These are phyloP conservation scores for Shiraia sp. DNA, from an alignment of 2,329 filamentous ascomycete species.

Conservation along the genomic window DNA sequence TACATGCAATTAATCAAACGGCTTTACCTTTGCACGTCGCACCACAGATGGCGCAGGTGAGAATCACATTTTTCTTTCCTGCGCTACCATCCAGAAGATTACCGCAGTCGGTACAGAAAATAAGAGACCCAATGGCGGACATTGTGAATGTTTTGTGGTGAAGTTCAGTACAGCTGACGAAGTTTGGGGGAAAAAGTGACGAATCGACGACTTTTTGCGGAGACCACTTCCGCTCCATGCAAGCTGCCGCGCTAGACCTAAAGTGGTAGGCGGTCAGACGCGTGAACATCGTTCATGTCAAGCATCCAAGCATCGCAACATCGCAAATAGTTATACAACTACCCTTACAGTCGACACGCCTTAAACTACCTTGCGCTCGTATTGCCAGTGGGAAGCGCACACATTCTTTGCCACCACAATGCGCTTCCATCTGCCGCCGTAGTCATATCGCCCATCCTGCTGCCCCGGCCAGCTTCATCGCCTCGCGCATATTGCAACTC, in stretches of 20 bases:
- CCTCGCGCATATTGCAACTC: constrained; percentile 5
- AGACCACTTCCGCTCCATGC: constrained; percentile 11
- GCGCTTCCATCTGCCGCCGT: constrained; percentile 15
- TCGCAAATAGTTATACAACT: too few species aligned
- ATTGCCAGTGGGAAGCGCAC: constrained; percentile 6
- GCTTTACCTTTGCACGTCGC: constrained; percentile 77
- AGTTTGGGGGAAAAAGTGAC: constrained; percentile 21
- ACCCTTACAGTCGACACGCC: too few species aligned
- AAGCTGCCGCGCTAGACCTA: constrained; percentile 16
- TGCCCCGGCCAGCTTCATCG: neutral
- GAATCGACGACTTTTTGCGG: constrained; percentile 22
- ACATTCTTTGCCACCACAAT: constrained; percentile 13
- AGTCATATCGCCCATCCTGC: constrained; percentile 6
- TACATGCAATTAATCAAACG: neutral
- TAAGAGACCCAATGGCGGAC: constrained; percentile 86
- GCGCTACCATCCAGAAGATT: constrained; percentile 83
- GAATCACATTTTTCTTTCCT: constrained; percentile 72
- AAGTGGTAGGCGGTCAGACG: constrained; percentile 34
- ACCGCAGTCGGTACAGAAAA: constrained; percentile 92
- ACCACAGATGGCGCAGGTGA: constrained; percentile 85
- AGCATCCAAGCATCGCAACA: neutral
- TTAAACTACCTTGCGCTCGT: neutral
- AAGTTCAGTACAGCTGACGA: constrained; percentile 2
- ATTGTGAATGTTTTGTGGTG: constrained; percentile 54
- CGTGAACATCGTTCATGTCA: constrained; percentile 21